Conservation (phyloP, 2,329 filamentous ascomycete genomes). For the Nemania sp. region DNA sequence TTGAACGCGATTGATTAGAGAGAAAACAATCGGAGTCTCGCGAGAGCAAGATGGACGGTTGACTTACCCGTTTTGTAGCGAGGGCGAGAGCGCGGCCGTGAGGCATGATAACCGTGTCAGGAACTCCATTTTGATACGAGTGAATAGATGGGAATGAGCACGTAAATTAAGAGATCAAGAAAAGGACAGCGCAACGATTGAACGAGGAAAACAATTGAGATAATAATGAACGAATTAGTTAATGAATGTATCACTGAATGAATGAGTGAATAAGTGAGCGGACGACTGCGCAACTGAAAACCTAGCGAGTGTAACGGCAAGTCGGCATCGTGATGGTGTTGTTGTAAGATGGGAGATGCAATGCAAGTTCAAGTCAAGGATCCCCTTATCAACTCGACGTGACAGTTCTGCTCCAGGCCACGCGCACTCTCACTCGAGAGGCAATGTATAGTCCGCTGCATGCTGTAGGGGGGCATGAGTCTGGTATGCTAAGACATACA, state of each 20-base stretch:
- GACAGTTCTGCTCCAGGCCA: neutral
- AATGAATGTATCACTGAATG: neutral
- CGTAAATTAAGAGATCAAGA: conserved; percentile 4
- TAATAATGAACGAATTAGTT: too few species aligned
- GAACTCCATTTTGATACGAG: conserved; percentile 4
- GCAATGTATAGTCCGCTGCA: neutral
- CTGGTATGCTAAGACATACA: conserved; percentile 23
- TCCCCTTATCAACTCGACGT: conserved; percentile 11
- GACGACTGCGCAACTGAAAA: conserved; percentile 14
- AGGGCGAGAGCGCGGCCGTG: conserved; percentile 31
- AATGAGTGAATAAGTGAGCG: conserved; percentile 6
- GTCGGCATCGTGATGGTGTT: neutral
- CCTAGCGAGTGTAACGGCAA: conserved; percentile 8
- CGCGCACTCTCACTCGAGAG: neutral
- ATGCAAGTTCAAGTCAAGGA: neutral
- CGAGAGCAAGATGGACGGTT: neutral
- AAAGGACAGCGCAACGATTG: neutral
- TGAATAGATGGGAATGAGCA: conserved; percentile 2
- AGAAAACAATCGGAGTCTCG: neutral
- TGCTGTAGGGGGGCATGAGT: conserved; percentile 1
- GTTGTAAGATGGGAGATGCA: neutral
- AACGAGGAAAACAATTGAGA: too few species aligned
- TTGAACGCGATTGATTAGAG: conserved; percentile 9
- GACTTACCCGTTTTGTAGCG: conserved; percentile 39
- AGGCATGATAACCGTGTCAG: conserved; percentile 28